Conservation (phyloP, 2,329 filamentous ascomycete species). For the Penicillium sp. region DNA sequence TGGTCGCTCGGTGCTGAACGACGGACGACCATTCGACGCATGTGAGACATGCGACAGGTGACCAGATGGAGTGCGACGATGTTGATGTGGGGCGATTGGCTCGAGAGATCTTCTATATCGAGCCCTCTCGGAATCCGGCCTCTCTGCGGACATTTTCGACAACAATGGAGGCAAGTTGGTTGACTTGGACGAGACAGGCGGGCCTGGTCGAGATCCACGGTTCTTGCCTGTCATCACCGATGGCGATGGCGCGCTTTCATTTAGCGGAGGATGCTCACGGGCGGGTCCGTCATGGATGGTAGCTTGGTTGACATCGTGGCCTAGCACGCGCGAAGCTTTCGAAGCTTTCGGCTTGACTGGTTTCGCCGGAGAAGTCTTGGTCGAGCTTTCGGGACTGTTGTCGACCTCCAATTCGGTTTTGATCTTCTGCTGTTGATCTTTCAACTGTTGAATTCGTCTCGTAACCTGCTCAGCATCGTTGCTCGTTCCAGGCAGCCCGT, state of each 20-base stretch:
- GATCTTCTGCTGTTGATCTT: slow-evolving; percentile 58
- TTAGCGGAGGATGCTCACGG: slow-evolving; percentile 9
- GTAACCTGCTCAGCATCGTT: slow-evolving; percentile 58
- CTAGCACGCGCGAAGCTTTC: slow-evolving; percentile 8
- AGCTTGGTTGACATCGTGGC: slow-evolving; percentile 1
- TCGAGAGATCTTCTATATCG: slow-evolving; percentile 32
- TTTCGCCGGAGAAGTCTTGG: slow-evolving; percentile 13
- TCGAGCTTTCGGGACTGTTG: slow-evolving; percentile 31
- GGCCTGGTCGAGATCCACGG: slow-evolving; percentile 34
- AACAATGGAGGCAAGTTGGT: not conserved
- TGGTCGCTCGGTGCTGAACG: slow-evolving; percentile 69
- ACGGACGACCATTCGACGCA: slow-evolving; percentile 39
- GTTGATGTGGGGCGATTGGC: slow-evolving; percentile 28
- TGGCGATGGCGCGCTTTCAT: slow-evolving; percentile 71
- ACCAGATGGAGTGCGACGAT: slow-evolving; percentile 43
- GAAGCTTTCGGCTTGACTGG: slow-evolving; percentile 15
- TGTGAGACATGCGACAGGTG: slow-evolving; percentile 38
- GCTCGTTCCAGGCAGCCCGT: slow-evolving; percentile 39
- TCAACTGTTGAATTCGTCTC: slow-evolving; percentile 58
- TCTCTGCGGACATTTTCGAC: slow-evolving; percentile 26
- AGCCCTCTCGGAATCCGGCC: slow-evolving; percentile 30
- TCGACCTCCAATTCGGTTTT: slow-evolving; percentile 50
- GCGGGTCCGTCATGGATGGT: slow-evolving; percentile 5
- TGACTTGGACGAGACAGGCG: slow-evolving; percentile 27
- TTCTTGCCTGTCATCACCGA: slow-evolving; percentile 63